Base-by-base conservation (phyloP, 345 rosid species). In the Aurinia saxatilis region DNA sequence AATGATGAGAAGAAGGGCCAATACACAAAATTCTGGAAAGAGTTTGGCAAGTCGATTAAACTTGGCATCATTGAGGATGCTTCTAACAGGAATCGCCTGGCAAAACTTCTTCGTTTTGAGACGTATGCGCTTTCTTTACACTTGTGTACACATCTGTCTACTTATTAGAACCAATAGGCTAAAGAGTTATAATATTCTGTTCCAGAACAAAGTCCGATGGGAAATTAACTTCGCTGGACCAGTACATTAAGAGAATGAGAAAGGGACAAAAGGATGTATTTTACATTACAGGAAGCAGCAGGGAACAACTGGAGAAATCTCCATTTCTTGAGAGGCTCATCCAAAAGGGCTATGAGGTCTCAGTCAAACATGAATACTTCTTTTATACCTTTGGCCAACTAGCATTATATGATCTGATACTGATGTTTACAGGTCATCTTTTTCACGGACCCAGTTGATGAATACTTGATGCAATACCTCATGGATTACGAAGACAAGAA, bases 381-480 rank as follows among this genome's bases (percentile, higher is more conserved):
- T 34, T 29, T 46, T 25, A 38, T 47, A 7, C 39, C 6, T 13
- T 30, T 31, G 7, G 16, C 25, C 44, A 46, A 39, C 23, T 47
- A 7, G 37, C 37, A 47, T 46, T 19, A 25, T 39, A 35, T 10
- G 1, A 10, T 51, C 37, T 3, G 13, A 44, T 51, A 53, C 18
- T 45, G 59, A 7, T 66, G 54, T 65, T 66, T 27, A 11, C 89
- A 92, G 96, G 99, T 93, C 46, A 93, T 93, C 69, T 93, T 79
- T 84, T 93, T 93, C 90, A 93, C 87, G 0, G 99, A 90, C 77
- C 96, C 97, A 2, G 97, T 90, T 53, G 99, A 90, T 63, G 97
- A 93, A 56, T 90, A 93, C 80, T 73, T 93, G 82, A 90, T 90
- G 99, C 99, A 90, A 74, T 93, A 93, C 63, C 73, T 93, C 77